These are phyloP conservation scores for Chlorella sp. DNA, from an alignment of 139 green algal species.

Conservation along the genomic window DNA sequence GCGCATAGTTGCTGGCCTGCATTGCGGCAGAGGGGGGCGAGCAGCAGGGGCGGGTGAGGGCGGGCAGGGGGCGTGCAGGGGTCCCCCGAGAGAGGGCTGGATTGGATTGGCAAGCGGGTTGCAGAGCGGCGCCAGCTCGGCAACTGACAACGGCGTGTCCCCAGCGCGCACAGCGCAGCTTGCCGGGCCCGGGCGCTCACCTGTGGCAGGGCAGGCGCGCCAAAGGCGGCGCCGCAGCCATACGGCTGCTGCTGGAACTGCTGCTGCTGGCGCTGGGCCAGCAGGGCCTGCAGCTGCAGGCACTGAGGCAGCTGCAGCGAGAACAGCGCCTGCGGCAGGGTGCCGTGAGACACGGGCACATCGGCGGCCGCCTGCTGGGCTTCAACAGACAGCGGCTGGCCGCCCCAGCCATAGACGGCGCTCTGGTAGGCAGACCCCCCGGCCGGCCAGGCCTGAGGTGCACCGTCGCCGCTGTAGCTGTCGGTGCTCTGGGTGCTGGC, in stretches of 20 bases:
- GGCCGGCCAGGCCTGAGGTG: too few relatives aligned
- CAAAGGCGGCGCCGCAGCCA: neutral
- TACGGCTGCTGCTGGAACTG: neutral
- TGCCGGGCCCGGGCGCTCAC: neutral
- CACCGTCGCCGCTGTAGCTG: too few relatives aligned
- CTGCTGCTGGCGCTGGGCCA: neutral
- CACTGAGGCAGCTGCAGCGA: neutral
- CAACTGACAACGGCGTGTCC: neutral
- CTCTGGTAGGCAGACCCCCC: too few relatives aligned
- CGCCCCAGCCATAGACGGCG: too few relatives aligned
- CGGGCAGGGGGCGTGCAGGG: neutral
- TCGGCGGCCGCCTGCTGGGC: too few relatives aligned
- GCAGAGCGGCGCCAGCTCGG: too few relatives aligned
- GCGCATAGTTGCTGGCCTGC: too few relatives aligned
- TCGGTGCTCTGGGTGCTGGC: too few relatives aligned
- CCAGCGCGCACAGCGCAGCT: neutral
- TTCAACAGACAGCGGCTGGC: too few relatives aligned
- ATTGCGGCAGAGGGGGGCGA: neutral
- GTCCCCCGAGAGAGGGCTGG: too few relatives aligned
- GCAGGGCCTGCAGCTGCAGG: constrained; percentile 8
- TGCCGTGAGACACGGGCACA: neutral
- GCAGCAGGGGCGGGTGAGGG: neutral
- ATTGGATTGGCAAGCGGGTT: too few relatives aligned
- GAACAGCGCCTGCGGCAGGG: neutral
- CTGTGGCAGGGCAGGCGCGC: too few relatives aligned